phyloP scores from a whole-genome alignment of 2,329 filamentous ascomycete genomes.

The Trichoderma endophyticum region DNA sequence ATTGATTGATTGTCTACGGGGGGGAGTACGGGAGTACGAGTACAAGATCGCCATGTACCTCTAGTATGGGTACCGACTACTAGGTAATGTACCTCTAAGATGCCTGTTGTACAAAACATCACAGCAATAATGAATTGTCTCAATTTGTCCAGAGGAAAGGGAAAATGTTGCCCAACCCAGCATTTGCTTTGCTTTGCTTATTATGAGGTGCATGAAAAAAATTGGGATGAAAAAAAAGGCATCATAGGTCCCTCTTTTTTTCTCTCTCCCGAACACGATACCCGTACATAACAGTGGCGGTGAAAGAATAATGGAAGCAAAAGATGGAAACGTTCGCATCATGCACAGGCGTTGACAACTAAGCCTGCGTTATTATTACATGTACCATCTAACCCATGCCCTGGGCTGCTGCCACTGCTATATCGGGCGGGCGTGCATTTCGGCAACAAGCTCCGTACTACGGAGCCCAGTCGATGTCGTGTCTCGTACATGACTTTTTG shows the following conservation, averaged over 20 bases:
- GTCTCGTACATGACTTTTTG: neutral
- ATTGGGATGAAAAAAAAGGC: neutral
- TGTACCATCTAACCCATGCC: neutral
- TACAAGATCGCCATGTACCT: neutral
- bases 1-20: neutral
- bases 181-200: neutral
- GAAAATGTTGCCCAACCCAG: neutral
- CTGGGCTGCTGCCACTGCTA: neutral
- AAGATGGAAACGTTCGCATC: constrained; percentile 3
- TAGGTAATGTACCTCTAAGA: neutral
- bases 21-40: neutral
- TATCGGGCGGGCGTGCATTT: neutral
- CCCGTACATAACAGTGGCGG: neutral
- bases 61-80: neutral
- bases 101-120: neutral
- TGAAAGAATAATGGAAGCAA: neutral
- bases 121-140: neutral
- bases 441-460: neutral
- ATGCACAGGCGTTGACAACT: constrained; percentile 14
- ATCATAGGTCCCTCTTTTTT: neutral
- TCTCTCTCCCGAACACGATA: neutral
- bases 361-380: neutral
- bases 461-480: neutral
- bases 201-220: neutral
- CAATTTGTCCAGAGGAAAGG: neutral